Percentiles rank a stretch among this genome's conserved stretches.
phyloP scores from a whole-genome alignment of 208 protist species.

The Leishmania braziliensis region DNA sequence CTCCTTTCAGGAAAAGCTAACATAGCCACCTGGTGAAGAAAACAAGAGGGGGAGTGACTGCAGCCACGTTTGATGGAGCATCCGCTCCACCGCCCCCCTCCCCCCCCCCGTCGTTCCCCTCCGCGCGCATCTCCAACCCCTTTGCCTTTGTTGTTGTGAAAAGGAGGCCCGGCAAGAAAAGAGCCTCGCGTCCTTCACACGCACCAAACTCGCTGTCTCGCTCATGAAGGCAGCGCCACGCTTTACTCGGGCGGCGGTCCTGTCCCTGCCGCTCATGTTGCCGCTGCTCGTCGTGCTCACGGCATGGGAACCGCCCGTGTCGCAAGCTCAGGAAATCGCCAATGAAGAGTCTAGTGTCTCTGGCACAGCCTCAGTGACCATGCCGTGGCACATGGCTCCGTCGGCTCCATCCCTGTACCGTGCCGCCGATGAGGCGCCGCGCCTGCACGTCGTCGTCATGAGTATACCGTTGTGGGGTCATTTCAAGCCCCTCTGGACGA shows the following conservation, averaged over 20 bases:
- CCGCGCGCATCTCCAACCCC: not conserved
- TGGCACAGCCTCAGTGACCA: not conserved
- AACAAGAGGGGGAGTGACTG: not conserved
- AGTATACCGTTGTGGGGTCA: conserved; percentile 52
- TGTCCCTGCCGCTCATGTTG: not conserved
- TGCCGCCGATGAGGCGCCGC: conserved; percentile 25
- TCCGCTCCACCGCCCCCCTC: not conserved
- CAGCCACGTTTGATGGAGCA: not conserved
- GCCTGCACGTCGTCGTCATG: conserved; percentile 54
- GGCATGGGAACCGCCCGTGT: not conserved
- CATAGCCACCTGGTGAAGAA: not conserved
- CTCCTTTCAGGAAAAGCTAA: not conserved
- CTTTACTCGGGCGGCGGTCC: not conserved
- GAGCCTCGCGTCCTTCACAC: not conserved
- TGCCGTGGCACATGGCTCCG: conserved; percentile 5
- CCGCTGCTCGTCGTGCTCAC: conserved; percentile 2
- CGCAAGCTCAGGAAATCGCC: not conserved
- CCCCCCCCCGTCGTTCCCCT: not conserved
- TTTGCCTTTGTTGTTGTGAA: not conserved
- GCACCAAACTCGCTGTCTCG: not conserved
- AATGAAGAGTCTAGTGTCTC: too few relatives aligned
- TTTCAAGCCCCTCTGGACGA: conserved; percentile 44
- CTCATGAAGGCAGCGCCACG: not conserved
- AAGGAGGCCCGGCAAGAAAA: not conserved
- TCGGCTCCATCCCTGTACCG: conserved; percentile 34